Evolutionary conservation across 2,329 filamentous ascomycete genomes (phyloP).

Genomic region (Fusarium sp.): DNA sequence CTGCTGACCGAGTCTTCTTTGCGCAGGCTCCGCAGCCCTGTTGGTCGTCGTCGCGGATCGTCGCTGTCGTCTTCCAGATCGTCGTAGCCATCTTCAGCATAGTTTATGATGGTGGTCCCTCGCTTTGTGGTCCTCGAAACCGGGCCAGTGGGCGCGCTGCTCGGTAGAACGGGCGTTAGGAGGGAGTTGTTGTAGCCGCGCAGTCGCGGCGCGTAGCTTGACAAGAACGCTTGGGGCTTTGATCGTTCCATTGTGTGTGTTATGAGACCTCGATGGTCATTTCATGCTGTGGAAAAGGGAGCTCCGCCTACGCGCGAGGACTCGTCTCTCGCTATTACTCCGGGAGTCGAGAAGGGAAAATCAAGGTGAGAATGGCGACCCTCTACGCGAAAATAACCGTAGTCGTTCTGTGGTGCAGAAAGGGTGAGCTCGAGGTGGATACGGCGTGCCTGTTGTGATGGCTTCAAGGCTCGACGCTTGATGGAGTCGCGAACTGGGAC

Average conservation of each 20-base stretch:
- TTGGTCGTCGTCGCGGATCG: slow-evolving; percentile 79
- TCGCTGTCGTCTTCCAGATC: slow-evolving; percentile 80
- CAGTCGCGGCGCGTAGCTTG: slow-evolving; percentile 89
- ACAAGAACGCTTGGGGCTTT: slow-evolving; percentile 85
- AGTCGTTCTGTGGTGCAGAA: slow-evolving; percentile 4
- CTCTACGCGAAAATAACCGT: slow-evolving; percentile 13
- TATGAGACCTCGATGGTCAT: slow-evolving; percentile 43
- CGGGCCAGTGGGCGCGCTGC: slow-evolving; percentile 72
- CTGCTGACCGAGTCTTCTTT: slow-evolving; percentile 76
- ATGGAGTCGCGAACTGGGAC: slow-evolving; percentile 47
- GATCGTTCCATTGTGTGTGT: slow-evolving; percentile 60
- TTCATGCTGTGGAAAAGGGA: slow-evolving; percentile 47
- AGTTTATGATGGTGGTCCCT: slow-evolving; percentile 96
- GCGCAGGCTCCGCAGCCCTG: slow-evolving; percentile 83
- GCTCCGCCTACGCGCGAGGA: slow-evolving; percentile 38
- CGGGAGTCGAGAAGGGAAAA: slow-evolving; percentile 5
- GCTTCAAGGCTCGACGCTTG: slow-evolving; percentile 38
- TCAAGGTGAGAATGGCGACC: background rate
- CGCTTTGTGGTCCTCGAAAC: slow-evolving; percentile 91
- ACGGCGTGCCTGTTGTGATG: slow-evolving; percentile 37
- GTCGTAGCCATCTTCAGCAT: slow-evolving; percentile 95
- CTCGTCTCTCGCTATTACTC: slow-evolving; percentile 26
- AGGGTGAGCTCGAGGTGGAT: slow-evolving; percentile 19
- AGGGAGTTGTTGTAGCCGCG: slow-evolving; percentile 93
- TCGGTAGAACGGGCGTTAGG: slow-evolving; percentile 83